Base-by-base conservation (phyloP, 768 basidiomycete genomes). In the Kockovaella imperatae region DNA sequence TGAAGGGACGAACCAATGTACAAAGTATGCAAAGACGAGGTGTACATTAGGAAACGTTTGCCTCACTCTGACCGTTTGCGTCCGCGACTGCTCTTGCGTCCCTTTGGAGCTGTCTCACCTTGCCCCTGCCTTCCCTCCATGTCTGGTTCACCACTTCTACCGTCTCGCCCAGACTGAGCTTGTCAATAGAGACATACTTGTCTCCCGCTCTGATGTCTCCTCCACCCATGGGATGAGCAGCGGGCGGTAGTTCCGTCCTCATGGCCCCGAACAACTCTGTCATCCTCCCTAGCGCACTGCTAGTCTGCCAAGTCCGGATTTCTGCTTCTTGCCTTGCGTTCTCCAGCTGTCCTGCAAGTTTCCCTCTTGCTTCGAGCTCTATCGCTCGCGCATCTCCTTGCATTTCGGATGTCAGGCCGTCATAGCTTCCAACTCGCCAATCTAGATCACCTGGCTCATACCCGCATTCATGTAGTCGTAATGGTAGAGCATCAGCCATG, bases 401-500 rank as follows among this genome's bases (percentile, higher is more conserved):
- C 38, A 50, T 54, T 1, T 48, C 42, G 5, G 35, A 10, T 13
- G 49, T 60, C 2, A 60, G 59, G 1, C 69, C 68, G 34, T 74
- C 75, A 24, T 76, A 73, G 4, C 71, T 73, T 18, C 79, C 78
- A 3, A 77, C 80, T 43, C 80, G 78, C 91, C 93, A 96, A 45
- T 75, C 73, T 6, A 91, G 49, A 1, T 41, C 21, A 15, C 42
- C 76, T 31, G 81, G 80, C 15, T 73, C 74, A 69, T 87, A 96
- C 1, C 76, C 80, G 62, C 89, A 91, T 21, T 87, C 83, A 85
- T 89, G 93, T 13, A 97, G 79, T 71, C 96, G 78, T 31, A 99
- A 79, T 1, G 93, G 91, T 0, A 95, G 76, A 1, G 80, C 83
- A 56, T 91, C 85, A 5, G 90, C 89, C 86, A 97, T 97, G 58